These are phyloP conservation scores for Stentor roeselii DNA, from an alignment of 73 alveolate species.

Conservation along the genomic window DNA sequence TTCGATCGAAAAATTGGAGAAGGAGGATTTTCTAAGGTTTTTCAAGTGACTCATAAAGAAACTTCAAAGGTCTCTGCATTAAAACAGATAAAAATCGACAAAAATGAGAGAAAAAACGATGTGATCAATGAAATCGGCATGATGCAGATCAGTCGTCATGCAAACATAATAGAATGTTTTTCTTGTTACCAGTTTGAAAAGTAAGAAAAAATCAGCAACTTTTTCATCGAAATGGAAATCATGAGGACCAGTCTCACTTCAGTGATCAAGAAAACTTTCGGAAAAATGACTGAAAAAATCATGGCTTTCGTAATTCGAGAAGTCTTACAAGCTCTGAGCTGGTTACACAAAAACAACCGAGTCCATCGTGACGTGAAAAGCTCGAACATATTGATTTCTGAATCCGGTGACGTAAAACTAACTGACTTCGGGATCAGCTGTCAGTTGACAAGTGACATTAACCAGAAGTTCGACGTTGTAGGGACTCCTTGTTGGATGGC, in stretches of 20 bases:
- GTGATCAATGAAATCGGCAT: neutral
- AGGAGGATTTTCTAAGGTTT: neutral
- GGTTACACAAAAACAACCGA: constrained; percentile 62
- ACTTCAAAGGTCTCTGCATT: neutral
- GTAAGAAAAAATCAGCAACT: neutral
- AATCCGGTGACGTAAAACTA: constrained; percentile 57
- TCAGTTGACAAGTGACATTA: constrained; percentile 59
- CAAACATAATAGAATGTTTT: too few species aligned
- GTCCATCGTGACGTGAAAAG: constrained; percentile 77
- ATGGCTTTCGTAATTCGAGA: constrained; percentile 63
- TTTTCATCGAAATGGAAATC: neutral
- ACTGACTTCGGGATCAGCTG: constrained; percentile 74
- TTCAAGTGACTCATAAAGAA: neutral
- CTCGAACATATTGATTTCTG: constrained; percentile 64
- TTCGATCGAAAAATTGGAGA: neutral
- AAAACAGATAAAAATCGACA: neutral
- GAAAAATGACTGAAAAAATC: neutral
- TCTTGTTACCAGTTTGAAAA: neutral
- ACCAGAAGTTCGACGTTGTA: constrained; percentile 52
- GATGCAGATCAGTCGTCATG: neutral
- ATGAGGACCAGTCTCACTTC: neutral
- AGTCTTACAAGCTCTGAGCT: constrained; percentile 58
- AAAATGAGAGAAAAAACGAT: too few species aligned
- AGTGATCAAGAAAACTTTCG: neutral
- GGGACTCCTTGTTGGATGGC: constrained; percentile 86